Percentiles rank a stretch among this genome's conserved stretches.
These are phyloP conservation scores for Candida bentonensis DNA, from an alignment of 805 yeast genomes.

Conservation along the genomic window DNA sequence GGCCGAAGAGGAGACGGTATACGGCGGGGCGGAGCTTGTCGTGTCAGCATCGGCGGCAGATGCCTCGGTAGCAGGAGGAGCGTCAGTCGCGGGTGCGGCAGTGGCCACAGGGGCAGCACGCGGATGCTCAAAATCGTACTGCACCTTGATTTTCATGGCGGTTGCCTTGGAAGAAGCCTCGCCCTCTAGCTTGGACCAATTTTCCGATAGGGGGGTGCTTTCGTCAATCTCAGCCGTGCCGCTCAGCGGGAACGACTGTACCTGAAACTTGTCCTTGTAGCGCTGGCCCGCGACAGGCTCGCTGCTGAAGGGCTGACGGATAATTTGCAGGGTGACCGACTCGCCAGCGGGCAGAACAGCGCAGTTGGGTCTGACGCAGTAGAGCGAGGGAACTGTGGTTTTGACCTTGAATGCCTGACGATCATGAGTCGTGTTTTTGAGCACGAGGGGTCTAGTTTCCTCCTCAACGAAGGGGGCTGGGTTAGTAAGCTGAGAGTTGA, in stretches of 20 bases:
- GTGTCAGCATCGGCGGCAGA: slow-evolving; percentile 14
- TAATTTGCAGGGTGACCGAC: slow-evolving; percentile 56
- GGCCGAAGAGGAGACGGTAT: slow-evolving; percentile 6
- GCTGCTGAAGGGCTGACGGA: slow-evolving; percentile 67
- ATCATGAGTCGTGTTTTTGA: slow-evolving; percentile 43
- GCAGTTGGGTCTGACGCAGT: slow-evolving; percentile 95
- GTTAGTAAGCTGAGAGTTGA: too few relatives aligned
- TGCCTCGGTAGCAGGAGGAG: slow-evolving; percentile 3
- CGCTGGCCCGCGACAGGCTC: slow-evolving; percentile 62
- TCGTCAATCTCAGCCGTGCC: slow-evolving; percentile 28
- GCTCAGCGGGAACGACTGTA: slow-evolving; percentile 72
- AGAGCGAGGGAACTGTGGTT: slow-evolving; percentile 91
- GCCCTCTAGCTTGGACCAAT: slow-evolving; percentile 63
- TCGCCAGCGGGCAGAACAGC: slow-evolving; percentile 65
- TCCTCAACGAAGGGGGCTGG: slow-evolving; percentile 64
- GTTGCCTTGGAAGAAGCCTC: slow-evolving; percentile 39
- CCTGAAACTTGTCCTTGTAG: slow-evolving; percentile 85
- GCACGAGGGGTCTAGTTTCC: slow-evolving; percentile 39
- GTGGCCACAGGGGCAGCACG: background rate
- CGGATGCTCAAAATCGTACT: slow-evolving; percentile 26
- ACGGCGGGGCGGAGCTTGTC: slow-evolving; percentile 11
- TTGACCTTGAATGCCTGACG: slow-evolving; percentile 86
- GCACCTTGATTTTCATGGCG: slow-evolving; percentile 56
- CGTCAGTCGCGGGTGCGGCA: background rate
- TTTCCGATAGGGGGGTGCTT: slow-evolving; percentile 41